phyloP scores from a whole-genome alignment of 140 eudicot genomes.

The Ambrosia hybrid region DNA sequence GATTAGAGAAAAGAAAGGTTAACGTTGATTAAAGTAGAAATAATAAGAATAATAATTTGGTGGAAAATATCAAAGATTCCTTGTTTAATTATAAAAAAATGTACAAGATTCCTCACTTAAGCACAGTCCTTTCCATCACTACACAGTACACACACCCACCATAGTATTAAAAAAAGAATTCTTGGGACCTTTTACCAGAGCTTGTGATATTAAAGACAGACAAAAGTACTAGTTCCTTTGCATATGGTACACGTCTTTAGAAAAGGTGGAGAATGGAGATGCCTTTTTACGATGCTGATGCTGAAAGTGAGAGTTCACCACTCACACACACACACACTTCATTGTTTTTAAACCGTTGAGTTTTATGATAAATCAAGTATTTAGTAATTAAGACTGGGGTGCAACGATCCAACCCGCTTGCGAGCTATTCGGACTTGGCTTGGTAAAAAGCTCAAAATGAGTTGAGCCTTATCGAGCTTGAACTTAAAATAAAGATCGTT shows the following conservation, averaged over 20 bases:
- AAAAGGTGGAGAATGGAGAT: conserved; percentile 27
- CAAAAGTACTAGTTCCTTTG: conserved; percentile 9
- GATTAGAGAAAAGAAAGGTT: conserved; percentile 31
- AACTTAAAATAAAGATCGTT: too few relatives aligned
- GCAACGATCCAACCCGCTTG: too few relatives aligned
- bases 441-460: too few relatives aligned
- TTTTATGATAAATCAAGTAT: neutral
- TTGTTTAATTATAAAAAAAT: conserved; percentile 24
- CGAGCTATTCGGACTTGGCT: too few relatives aligned
- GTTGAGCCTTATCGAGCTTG: too few relatives aligned
- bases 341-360: neutral
- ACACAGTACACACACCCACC: conserved; percentile 32
- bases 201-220: conserved; percentile 2
- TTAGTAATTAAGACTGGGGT: too few relatives aligned
- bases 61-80: conserved; percentile 42
- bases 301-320: conserved; percentile 34
- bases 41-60: conserved; percentile 24
- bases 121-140: conserved; percentile 1
- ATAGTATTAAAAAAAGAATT: conserved; percentile 8
- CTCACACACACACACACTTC: conserved; percentile 20
- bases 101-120: conserved; percentile 36
- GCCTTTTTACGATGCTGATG: conserved; percentile 35
- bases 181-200: conserved; percentile 9
- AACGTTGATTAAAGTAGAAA: conserved; percentile 29
- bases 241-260: conserved; percentile 16